Base-by-base conservation (phyloP, 257 asterid species). In the Nicotiana paniculata region DNA sequence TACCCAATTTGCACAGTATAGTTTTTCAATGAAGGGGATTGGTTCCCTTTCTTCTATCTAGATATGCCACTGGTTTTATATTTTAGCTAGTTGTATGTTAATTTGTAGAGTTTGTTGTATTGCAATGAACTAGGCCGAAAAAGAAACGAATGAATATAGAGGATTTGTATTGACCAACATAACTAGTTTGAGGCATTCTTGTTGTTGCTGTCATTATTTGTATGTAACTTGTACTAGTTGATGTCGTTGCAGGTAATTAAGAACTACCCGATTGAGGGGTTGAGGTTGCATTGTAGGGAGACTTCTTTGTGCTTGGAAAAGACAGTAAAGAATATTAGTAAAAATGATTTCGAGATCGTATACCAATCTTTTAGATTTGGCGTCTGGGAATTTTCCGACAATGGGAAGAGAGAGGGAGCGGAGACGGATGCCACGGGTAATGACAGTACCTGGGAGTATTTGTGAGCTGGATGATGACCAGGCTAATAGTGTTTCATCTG, bases 281-380 rank as follows among this genome's bases (percentile, higher is more conserved):
- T 48, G 62, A 37, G 55, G 15, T 61, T 30, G 55, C 61, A 79
- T 79, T 76, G 21, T 53, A 32, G 18, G 62, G 37, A 53, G 43
- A 48, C 59, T 32, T 76, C 4, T 76, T 76, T 76, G 51, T 26
- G 5, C 5, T 48, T 65, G 76, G 81, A 62, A 54, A 74, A 83
- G 78, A 82, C 64, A 39, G 30, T 79, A 35, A 46, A 61, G 59
- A 82, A 86, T 84, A 61, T 82, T 83, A 32, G 87, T 62, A 68
- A 90, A 87, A 87, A 92, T 93, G 97, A 90, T 93, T 90, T 91
- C 97, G 69, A 93, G 95, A 87, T 93, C 97, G 53, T 93, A 93
- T 81, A 92, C 97, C 18, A 93, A 93, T 85, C 95, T 93, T 78
- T 82, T 92, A 80, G 97, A 93, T 80, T 90, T 93, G 87, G 97